A percentile compares a stretch with the other conserved stretches of the same genome.
These are phyloP conservation scores for Penicillium sp. DNA, from an alignment of 2,329 filamentous ascomycete genomes.

Conservation along the genomic window DNA sequence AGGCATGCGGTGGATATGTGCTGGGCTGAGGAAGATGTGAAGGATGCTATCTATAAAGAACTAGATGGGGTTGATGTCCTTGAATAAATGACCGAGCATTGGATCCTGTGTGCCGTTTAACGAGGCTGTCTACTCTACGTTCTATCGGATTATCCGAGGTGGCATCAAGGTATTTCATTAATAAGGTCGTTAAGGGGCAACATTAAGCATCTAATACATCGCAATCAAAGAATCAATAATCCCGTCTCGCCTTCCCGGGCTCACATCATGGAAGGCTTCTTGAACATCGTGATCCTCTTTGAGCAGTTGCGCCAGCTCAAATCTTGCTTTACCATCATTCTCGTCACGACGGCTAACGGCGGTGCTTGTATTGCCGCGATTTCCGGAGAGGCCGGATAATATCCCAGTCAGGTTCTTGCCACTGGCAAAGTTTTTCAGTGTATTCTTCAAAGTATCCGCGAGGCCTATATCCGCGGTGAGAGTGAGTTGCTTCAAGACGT, in stretches of 20 bases:
- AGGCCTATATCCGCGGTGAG: slow-evolving; percentile 25
- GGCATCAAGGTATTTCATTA: not conserved
- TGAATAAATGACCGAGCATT: not conserved
- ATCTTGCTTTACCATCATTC: slow-evolving; percentile 9
- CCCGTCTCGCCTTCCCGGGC: slow-evolving; percentile 20
- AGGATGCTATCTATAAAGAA: slow-evolving; percentile 33
- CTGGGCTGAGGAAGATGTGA: slow-evolving; percentile 54
- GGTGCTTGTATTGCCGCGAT: not conserved
- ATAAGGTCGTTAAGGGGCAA: not conserved
- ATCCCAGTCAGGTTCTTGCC: slow-evolving; percentile 19
- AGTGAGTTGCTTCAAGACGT: slow-evolving; percentile 24
- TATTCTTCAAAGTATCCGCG: slow-evolving; percentile 29
- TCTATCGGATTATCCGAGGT: not conserved
- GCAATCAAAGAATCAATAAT: slow-evolving; percentile 28
- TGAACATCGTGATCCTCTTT: slow-evolving; percentile 23
- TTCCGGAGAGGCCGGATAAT: not conserved
- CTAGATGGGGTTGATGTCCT: slow-evolving; percentile 19
- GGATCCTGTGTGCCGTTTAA: not conserved
- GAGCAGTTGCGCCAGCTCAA: slow-evolving; percentile 18
- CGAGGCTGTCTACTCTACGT: not conserved
- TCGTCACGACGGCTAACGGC: slow-evolving; percentile 2
- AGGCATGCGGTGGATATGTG: slow-evolving; percentile 54
- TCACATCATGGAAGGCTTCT: slow-evolving; percentile 23
- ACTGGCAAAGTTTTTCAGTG: slow-evolving; percentile 16
- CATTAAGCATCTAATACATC: slow-evolving; percentile 1